phyloP scores from a whole-genome alignment of 768 basidiomycete genomes.

The Phaeotremella fagi region DNA sequence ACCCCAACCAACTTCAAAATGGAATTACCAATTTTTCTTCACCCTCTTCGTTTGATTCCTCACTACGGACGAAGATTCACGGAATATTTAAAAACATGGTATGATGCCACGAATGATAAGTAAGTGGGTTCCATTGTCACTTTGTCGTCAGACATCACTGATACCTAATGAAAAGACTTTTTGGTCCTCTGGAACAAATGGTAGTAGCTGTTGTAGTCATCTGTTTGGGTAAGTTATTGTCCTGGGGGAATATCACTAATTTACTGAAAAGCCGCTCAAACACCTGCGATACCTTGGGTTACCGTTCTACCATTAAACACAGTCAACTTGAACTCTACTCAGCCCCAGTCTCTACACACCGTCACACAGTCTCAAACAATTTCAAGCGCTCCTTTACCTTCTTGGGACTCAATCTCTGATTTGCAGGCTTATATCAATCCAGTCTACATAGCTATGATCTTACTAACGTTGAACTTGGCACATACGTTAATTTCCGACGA shows the following conservation, averaged over 20 bases:
- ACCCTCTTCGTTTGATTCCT: slow-evolving; percentile 22
- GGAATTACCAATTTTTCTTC: slow-evolving; percentile 29
- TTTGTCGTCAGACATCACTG: too few relatives aligned
- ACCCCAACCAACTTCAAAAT: too few relatives aligned
- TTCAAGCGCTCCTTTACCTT: too few relatives aligned
- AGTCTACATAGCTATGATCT: slow-evolving; percentile 4
- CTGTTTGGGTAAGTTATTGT: slow-evolving; percentile 23
- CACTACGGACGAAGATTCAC: slow-evolving; percentile 14
- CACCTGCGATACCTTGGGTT: slow-evolving; percentile 6
- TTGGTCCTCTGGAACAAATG: slow-evolving; percentile 36
- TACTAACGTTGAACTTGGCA: slow-evolving; percentile 17
- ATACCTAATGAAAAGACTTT: slow-evolving; percentile 23
- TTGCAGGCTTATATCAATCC: slow-evolving; percentile 12
- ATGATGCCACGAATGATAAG: slow-evolving; percentile 6
- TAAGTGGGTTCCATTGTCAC: too few relatives aligned
- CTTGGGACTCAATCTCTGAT: too few relatives aligned
- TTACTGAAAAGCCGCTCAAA: slow-evolving; percentile 9
- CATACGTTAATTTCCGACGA: slow-evolving; percentile 9
- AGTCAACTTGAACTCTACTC: too few relatives aligned
- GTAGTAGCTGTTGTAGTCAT: slow-evolving; percentile 28
- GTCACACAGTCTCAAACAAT: too few relatives aligned
- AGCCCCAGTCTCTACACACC: too few relatives aligned
- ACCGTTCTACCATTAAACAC: too few relatives aligned
- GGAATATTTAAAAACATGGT: slow-evolving; percentile 7
- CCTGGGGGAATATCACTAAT: not conserved